These are phyloP conservation scores for Meyerozyma athensensis DNA, from an alignment of 1,139 yeast genomes.

Conservation along the genomic window DNA sequence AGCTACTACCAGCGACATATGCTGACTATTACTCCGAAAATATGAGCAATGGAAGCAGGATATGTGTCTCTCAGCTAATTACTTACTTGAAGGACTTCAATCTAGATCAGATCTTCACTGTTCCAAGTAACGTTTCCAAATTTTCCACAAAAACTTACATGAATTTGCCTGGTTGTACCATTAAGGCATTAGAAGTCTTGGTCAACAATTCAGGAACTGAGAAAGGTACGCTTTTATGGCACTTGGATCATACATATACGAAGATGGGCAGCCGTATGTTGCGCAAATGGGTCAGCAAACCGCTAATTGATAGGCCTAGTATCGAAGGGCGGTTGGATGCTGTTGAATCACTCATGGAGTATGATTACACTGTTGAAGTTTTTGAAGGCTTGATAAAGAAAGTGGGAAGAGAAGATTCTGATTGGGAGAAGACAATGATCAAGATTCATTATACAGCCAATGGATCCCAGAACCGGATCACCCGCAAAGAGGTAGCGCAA, in stretches of 20 bases:
- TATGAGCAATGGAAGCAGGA: slow-evolving; percentile 23
- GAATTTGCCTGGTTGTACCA: slow-evolving; percentile 64
- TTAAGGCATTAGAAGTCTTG: slow-evolving; percentile 71
- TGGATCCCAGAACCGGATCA: slow-evolving; percentile 38
- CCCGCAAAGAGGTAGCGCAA: slow-evolving; percentile 61
- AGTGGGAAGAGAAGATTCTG: slow-evolving; percentile 31
- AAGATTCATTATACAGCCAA: slow-evolving; percentile 58
- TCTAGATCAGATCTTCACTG: slow-evolving; percentile 51
- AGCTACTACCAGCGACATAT: slow-evolving; percentile 10
- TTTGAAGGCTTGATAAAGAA: slow-evolving; percentile 39
- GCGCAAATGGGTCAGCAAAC: slow-evolving; percentile 69
- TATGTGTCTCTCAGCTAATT: slow-evolving; percentile 46
- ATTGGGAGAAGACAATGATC: slow-evolving; percentile 63
- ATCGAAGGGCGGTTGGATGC: slow-evolving; percentile 63
- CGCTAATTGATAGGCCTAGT: slow-evolving; percentile 50
- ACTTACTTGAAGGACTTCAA: slow-evolving; percentile 59
- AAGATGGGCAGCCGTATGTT: slow-evolving; percentile 67
- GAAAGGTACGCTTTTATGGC: slow-evolving; percentile 72
- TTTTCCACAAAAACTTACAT: slow-evolving; percentile 52
- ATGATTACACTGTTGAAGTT: slow-evolving; percentile 49
- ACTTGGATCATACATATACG: slow-evolving; percentile 76
- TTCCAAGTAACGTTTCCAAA: slow-evolving; percentile 45
- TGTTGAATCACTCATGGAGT: slow-evolving; percentile 45
- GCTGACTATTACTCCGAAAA: slow-evolving; percentile 23
- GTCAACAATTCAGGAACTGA: slow-evolving; percentile 54